A percentile compares a stretch with the other conserved stretches of the same genome.
Conservation (phyloP, 768 basidiomycete genomes). For the Sarcomyxa edulis region DNA sequence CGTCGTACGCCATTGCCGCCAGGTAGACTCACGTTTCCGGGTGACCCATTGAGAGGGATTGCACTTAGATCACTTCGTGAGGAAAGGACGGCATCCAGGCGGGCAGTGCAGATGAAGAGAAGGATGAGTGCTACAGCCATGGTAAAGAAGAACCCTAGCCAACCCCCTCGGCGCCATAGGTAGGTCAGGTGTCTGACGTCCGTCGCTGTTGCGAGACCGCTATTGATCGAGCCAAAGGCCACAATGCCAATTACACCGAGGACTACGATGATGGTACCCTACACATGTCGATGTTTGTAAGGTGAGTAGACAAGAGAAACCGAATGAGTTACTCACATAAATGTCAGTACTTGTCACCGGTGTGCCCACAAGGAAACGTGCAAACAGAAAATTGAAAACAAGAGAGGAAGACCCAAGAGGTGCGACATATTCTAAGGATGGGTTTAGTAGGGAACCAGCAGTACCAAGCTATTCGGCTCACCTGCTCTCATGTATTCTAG, state of each 20-base stretch:
- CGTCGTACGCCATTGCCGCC: background rate
- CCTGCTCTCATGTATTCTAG: constrained; percentile 87
- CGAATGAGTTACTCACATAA: constrained; percentile 42
- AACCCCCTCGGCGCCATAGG: constrained; percentile 82
- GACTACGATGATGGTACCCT: constrained; percentile 83
- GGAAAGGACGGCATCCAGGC: constrained; percentile 69
- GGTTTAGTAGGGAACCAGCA: background rate
- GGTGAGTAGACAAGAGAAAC: background rate
- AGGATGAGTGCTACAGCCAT: constrained; percentile 65
- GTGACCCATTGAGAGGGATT: constrained; percentile 13
- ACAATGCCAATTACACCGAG: constrained; percentile 86
- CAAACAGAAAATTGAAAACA: constrained; percentile 95
- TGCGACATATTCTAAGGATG: constrained; percentile 79
- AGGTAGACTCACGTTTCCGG: background rate
- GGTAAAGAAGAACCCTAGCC: constrained; percentile 87
- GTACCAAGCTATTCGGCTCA: constrained; percentile 18
- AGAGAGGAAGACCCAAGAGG: constrained; percentile 91
- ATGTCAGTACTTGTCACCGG: constrained; percentile 83
- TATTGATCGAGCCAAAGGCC: constrained; percentile 80
- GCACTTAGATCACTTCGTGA: constrained; percentile 67
- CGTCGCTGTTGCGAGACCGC: constrained; percentile 70
- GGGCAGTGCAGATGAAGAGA: constrained; percentile 61
- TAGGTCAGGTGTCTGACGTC: constrained; percentile 70
- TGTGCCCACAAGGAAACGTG: constrained; percentile 81
- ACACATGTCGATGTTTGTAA: constrained; percentile 3